Evolutionary conservation across 805 yeast genomes (phyloP), one percentile per base, ranked within the genome.

Genomic region (Teunomyces atbi): DNA sequence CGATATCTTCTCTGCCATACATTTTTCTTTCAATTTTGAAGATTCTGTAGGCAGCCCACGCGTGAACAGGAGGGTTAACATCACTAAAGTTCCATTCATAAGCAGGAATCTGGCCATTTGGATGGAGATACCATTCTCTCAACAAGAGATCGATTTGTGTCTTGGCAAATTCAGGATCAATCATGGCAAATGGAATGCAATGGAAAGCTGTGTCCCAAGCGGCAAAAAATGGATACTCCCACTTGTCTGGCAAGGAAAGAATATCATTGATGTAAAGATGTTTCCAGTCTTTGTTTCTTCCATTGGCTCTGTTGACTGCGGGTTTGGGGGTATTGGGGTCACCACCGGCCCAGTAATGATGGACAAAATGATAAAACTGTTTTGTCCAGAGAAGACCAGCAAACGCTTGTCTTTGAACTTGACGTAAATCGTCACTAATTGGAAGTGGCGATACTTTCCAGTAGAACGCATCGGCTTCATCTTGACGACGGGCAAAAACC

Each of bases 141-240:
- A 96, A 85, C 62, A 90, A 71, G 47, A 90, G 71, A 62, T 86
- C 96, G 55, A 90, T 76, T 68, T 90, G 97, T 56, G 81, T 84
- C 65, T 90, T 90, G 29, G 97, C 95, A 69, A 88, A 90, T 45
- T 80, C 89, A 1, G 96, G 96, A 64, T 90, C 97, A 59, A 90
- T 82, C 90, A 90, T 87, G 4, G 96, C 92, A 51, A 90, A 69
- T 10, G 97, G 96, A 55, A 90, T 80, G 57, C 96, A 87, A 68
- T 90, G 97, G 81, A 90, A 90, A 0, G 96, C 96, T 4, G 96
- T 84, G 66, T 90, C 97, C 97, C 97, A 90, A 3, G 96, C 92
- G 12, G 97, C 96, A 64, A 90, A 90, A 64, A 90, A 90, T 10
- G 96, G 96, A 65, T 90, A 90, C 66, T 90, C 97, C 89, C 96